phyloP scores from a whole-genome alignment of 2,329 filamentous ascomycete genomes.

The Paraconiothyrium brasiliense region DNA sequence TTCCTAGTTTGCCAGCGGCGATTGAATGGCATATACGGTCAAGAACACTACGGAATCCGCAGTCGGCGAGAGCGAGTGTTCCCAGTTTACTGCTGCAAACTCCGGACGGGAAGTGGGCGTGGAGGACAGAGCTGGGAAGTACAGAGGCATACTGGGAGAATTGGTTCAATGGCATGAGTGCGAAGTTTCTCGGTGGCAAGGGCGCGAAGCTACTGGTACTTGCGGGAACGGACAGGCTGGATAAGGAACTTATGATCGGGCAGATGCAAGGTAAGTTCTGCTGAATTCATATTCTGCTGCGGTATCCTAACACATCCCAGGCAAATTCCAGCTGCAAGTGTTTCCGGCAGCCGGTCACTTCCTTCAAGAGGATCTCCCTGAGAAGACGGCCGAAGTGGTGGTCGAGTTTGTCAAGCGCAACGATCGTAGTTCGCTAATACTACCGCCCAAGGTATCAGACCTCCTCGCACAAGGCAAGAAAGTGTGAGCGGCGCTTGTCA shows the following conservation, averaged over 20 bases:
- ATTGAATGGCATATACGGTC: constrained; percentile 95
- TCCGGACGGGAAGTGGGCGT: constrained; percentile 68
- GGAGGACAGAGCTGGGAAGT: constrained; percentile 83
- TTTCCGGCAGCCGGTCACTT: constrained; percentile 97
- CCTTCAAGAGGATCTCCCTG: constrained; percentile 92
- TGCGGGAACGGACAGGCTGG: constrained; percentile 87
- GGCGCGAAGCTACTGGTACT: constrained; percentile 87
- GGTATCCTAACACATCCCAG: constrained; percentile 53
- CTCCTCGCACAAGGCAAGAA: constrained; percentile 61
- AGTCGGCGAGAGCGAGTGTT: constrained; percentile 87
- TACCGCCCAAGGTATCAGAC: constrained; percentile 85
- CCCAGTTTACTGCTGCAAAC: constrained; percentile 74
- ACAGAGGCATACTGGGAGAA: constrained; percentile 94
- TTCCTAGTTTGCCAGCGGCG: constrained; percentile 78
- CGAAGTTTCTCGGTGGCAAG: constrained; percentile 82
- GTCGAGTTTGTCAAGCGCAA: constrained; percentile 94
- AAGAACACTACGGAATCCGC: constrained; percentile 82
- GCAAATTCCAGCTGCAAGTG: constrained; percentile 95
- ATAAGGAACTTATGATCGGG: constrained; percentile 92
- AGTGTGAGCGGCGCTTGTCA: constrained; percentile 46
- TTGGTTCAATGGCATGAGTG: constrained; percentile 89
- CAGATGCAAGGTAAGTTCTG: constrained; percentile 85
- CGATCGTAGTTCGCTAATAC: constrained; percentile 81
- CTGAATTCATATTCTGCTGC: constrained; percentile 13
- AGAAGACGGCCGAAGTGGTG: constrained; percentile 84